phyloP scores from a whole-genome alignment of 352 stramenopile species.

The Phytophthora pisi region DNA sequence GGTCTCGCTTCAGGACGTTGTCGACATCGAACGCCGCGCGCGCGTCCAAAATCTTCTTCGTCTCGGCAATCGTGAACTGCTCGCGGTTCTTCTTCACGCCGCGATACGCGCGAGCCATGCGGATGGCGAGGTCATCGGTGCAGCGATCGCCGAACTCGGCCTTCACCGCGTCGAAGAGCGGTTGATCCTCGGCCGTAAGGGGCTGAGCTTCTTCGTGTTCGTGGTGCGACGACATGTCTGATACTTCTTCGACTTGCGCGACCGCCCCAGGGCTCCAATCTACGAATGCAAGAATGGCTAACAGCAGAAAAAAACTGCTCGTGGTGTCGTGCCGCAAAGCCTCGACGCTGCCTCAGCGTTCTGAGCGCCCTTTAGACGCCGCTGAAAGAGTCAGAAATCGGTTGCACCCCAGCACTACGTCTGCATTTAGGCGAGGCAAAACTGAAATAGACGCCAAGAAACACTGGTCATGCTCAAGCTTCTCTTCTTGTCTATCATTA shows the following conservation, averaged over 20 bases:
- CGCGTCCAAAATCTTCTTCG: conserved; percentile 68
- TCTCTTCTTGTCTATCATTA: conserved; percentile 42
- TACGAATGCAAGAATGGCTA: conserved; percentile 22
- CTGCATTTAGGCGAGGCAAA: conserved; percentile 20
- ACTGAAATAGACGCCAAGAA: conserved; percentile 24
- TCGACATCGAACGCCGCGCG: conserved; percentile 55
- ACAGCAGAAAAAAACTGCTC: conserved; percentile 13
- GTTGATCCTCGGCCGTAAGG: conserved; percentile 56
- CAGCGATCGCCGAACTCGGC: conserved; percentile 53
- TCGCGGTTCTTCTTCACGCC: conserved; percentile 72
- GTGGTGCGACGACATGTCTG: conserved; percentile 29
- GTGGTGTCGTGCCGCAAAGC: conserved; percentile 31
- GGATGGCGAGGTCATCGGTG: conserved; percentile 70
- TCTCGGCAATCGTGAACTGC: conserved; percentile 65
- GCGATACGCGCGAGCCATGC: conserved; percentile 63
- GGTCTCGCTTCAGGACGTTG: conserved; percentile 49
- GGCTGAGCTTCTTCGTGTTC: conserved; percentile 56
- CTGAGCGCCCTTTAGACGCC: conserved; percentile 16
- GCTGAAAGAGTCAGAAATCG: conserved; percentile 28
- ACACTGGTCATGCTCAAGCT: conserved; percentile 13
- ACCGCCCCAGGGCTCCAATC: conserved; percentile 4
- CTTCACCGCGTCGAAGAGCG: conserved; percentile 64
- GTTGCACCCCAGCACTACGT: conserved; percentile 5
- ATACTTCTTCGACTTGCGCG: conserved; percentile 1
- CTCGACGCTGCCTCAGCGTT: conserved; percentile 24